Percentiles rank a stretch among this genome's conserved stretches.
Conservation (phyloP, 176 grass and related monocot species). For the bread wheat (Triticum aestivum) region DNA sequence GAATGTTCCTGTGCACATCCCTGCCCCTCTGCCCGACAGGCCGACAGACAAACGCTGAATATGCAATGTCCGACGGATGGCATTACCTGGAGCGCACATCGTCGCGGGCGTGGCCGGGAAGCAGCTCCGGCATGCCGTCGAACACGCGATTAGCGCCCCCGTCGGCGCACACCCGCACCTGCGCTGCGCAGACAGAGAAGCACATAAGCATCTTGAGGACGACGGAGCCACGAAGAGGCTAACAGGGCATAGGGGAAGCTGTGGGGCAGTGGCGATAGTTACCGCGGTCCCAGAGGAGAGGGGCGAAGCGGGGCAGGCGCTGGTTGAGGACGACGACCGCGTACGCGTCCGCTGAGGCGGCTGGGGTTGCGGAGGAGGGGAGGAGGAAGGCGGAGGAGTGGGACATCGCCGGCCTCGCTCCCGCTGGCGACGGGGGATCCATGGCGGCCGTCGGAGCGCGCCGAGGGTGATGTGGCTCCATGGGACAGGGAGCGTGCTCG, state of each 20-base stretch:
- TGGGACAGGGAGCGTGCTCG: background rate
- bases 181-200: background rate
- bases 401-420: conserved; percentile 39
- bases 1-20: background rate
- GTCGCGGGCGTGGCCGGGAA: conserved; percentile 43
- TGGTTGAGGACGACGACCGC: conserved; percentile 76
- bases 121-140: conserved; percentile 57
- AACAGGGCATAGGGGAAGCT: background rate
- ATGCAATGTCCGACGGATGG: background rate
- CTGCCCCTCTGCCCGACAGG: background rate
- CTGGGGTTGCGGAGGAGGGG: background rate
- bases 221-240: background rate
- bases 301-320: conserved; percentile 63
- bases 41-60: background rate
- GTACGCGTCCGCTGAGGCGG: conserved; percentile 22
- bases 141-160: conserved; percentile 77
- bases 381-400: conserved; percentile 68
- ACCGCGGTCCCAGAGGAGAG: conserved; percentile 67
- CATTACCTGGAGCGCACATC: conserved; percentile 56
- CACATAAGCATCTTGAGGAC: background rate
- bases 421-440: background rate
- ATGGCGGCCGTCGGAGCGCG: conserved; percentile 5
- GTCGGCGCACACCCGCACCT: conserved; percentile 19
- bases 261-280: background rate
- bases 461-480: background rate